Evolutionary conservation across 495 filamentous ascomycete genomes (phyloP).

Genomic region (Penicillium dipodomyicola): DNA sequence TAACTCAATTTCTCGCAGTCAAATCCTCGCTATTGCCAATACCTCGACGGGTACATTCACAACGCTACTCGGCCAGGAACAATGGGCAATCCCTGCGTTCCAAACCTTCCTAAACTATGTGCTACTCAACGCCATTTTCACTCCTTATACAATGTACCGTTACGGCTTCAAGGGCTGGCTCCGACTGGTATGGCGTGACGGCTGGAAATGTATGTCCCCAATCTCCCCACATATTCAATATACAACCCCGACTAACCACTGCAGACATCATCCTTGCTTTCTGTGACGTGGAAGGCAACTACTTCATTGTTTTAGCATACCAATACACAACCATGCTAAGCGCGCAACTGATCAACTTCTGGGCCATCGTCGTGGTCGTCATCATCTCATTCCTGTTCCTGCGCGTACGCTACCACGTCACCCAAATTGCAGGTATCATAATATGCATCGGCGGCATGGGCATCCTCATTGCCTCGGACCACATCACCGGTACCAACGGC

Average conservation of each 20-base stretch:
- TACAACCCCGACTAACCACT: neutral
- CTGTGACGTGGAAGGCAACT: slow-evolving; percentile 94
- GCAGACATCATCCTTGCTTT: slow-evolving; percentile 82
- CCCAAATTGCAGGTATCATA: slow-evolving; percentile 82
- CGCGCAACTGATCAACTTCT: slow-evolving; percentile 96
- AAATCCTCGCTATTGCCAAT: slow-evolving; percentile 83
- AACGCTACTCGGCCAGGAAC: slow-evolving; percentile 61
- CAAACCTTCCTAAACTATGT: slow-evolving; percentile 95
- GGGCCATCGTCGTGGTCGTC: slow-evolving; percentile 94
- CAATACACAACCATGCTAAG: slow-evolving; percentile 87
- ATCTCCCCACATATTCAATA: neutral
- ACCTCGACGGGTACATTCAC: slow-evolving; percentile 88
- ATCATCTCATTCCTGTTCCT: slow-evolving; percentile 78
- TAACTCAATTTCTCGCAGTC: slow-evolving; percentile 44
- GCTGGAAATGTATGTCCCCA: slow-evolving; percentile 71
- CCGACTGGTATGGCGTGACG: slow-evolving; percentile 60
- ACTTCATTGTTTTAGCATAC: slow-evolving; percentile 94
- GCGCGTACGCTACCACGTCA: slow-evolving; percentile 78
- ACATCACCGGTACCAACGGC: slow-evolving; percentile 68
- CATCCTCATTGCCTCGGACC: slow-evolving; percentile 81
- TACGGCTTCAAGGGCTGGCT: slow-evolving; percentile 74
- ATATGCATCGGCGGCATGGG: slow-evolving; percentile 93
- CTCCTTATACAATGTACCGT: slow-evolving; percentile 74
- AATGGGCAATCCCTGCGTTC: slow-evolving; percentile 91
- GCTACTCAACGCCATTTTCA: slow-evolving; percentile 78